phyloP scores from a whole-genome alignment of 306 rosid genomes.

The Rubus idaeus region DNA sequence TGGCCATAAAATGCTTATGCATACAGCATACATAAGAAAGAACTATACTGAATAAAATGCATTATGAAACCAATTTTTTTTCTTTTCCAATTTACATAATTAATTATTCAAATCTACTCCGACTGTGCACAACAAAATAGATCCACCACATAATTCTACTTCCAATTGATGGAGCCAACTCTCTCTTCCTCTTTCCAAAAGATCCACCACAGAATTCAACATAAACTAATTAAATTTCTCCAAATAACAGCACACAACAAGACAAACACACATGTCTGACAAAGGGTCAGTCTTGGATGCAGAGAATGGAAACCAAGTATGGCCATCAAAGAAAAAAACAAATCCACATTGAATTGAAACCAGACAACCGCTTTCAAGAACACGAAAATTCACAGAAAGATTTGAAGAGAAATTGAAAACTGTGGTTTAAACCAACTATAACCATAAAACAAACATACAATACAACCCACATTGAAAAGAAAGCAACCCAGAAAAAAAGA shows the following conservation, averaged over 20 bases:
- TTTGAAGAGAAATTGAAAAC: constrained; percentile 13
- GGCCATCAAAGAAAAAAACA: not conserved
- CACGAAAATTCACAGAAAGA: constrained; percentile 11
- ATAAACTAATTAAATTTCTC: not conserved
- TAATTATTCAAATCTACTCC: constrained; percentile 9
- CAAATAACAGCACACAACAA: constrained; percentile 6
- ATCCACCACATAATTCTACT: constrained; percentile 4
- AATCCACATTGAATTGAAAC: not conserved
- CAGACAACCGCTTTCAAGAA: not conserved
- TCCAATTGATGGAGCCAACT: not conserved
- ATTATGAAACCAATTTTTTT: not conserved
- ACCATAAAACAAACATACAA: not conserved
- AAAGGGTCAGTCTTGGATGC: not conserved
- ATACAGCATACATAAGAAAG: not conserved
- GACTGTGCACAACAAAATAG: not conserved
- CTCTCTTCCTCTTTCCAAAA: not conserved
- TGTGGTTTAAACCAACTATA: not conserved
- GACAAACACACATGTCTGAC: not conserved
- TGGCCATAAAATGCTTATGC: not conserved
- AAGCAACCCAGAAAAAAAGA: constrained; percentile 2
- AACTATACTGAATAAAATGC: not conserved
- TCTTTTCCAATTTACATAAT: not conserved
- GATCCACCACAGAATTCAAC: not conserved
- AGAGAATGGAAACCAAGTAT: not conserved
- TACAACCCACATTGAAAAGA: not conserved